phyloP scores from a whole-genome alignment of 2,329 filamentous ascomycete genomes.

The Colletotrichum spinosum region DNA sequence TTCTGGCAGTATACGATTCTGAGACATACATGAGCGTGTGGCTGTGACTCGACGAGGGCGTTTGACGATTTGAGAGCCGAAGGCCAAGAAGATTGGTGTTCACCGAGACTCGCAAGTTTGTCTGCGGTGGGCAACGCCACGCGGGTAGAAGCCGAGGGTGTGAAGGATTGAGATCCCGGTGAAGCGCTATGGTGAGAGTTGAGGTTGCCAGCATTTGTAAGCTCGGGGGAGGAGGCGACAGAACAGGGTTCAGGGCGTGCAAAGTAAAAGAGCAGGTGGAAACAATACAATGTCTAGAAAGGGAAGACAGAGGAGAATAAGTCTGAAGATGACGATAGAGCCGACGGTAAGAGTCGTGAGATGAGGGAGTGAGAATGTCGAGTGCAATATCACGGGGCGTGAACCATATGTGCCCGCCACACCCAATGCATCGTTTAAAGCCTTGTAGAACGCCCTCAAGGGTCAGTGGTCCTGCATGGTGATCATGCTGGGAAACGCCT shows the following conservation, averaged over 20 bases:
- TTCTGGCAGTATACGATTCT: neutral
- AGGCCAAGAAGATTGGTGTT: neutral
- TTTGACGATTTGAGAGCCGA: too few species aligned
- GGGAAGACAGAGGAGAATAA: neutral
- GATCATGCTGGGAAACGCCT: constrained; percentile 17
- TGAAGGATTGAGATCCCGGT: neutral
- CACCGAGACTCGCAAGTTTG: constrained; percentile 27
- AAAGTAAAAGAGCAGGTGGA: neutral
- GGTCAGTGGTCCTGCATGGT: constrained; percentile 11
- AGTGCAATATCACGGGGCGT: constrained; percentile 14
- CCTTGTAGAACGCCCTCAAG: neutral
- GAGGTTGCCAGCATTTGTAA: constrained; percentile 2
- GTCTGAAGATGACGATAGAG: neutral
- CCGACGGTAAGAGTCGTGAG: neutral
- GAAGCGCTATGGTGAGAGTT: neutral
- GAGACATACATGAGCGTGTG: constrained; percentile 11
- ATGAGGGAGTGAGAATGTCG: neutral
- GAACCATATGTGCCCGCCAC: constrained; percentile 1
- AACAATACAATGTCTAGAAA: neutral
- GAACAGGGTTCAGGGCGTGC: too few species aligned
- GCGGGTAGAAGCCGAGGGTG: constrained; percentile 12
- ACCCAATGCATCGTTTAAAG: neutral
- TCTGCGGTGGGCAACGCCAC: constrained; percentile 28
- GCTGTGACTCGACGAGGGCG: neutral
- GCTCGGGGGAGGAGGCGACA: neutral